Conservation (phyloP, 164 flowering plant species). For the Macadamia integrifolia region DNA sequence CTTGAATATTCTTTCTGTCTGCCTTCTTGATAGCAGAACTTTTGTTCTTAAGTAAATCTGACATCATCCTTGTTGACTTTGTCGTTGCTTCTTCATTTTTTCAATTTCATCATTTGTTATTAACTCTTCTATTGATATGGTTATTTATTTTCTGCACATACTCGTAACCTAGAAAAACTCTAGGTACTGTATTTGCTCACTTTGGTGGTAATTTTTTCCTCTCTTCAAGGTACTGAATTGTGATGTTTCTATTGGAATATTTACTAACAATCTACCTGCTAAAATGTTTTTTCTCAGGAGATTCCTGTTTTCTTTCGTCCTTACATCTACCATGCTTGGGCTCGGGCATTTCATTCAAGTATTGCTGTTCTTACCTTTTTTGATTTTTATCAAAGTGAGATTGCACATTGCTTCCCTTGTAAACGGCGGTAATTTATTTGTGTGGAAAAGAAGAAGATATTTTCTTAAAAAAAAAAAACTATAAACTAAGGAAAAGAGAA, state of each 20-base stretch:
- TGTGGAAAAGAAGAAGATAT: no score
- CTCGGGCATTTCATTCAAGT: slow-evolving; percentile 98
- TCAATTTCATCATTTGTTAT: no score
- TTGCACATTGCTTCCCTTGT: not conserved
- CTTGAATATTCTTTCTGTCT: not conserved
- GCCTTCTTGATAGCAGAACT: not conserved
- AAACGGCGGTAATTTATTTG: no score
- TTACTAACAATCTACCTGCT: not conserved
- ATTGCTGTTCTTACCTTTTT: slow-evolving; percentile 17
- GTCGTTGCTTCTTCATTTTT: not conserved
- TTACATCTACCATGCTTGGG: slow-evolving; percentile 72
- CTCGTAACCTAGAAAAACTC: no score
- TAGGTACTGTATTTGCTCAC: not conserved
- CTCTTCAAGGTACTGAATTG: not conserved
- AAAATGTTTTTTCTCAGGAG: slow-evolving; percentile 40
- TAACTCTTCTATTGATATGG: no score
- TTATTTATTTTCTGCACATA: no score
- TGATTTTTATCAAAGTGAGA: not conserved
- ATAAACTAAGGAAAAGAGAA: not conserved
- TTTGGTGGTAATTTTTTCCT: not conserved
- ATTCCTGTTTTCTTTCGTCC: slow-evolving; percentile 79
- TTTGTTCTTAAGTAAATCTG: no score
- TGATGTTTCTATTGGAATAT: not conserved
- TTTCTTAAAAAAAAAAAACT: no score
- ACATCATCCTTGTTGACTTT: not conserved